These are phyloP conservation scores for Cystofilobasidium ferigula DNA, from an alignment of 768 basidiomycete species.

Conservation along the genomic window DNA sequence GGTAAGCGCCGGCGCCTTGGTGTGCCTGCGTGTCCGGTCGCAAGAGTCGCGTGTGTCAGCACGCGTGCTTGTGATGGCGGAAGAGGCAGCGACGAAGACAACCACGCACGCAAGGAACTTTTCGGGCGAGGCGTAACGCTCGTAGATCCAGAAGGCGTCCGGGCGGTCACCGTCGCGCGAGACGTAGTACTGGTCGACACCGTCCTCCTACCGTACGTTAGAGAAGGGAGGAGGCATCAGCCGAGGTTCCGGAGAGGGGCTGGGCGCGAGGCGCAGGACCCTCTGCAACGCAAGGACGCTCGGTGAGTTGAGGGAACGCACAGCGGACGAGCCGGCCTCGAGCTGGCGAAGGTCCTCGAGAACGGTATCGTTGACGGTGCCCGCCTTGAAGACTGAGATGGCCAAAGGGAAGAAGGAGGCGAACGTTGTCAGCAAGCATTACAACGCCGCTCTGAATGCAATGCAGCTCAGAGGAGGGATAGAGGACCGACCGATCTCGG, in stretches of 20 bases:
- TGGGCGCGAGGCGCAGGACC: no score
- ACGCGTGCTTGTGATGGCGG: no score
- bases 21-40: background rate
- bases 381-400: background rate
- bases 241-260: background rate
- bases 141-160: conserved; percentile 1
- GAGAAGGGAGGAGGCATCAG: background rate
- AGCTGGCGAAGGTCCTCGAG: background rate
- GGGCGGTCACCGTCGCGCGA: background rate
- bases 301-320: background rate
- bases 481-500: no score
- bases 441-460: no score
- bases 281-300: background rate
- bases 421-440: no score
- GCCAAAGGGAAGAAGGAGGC: no score
- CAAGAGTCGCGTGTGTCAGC: background rate
- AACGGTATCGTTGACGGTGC: background rate
- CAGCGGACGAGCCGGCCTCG: background rate
- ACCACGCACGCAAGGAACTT: background rate
- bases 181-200: background rate
- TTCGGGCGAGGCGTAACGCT: background rate
- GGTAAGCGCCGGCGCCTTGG: background rate
- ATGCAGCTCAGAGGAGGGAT: no score
- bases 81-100: background rate
- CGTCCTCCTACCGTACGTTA: background rate